Evolutionary conservation across 306 rosid genomes (phyloP).

Genomic region (Hylodesmum podocarpum): DNA sequence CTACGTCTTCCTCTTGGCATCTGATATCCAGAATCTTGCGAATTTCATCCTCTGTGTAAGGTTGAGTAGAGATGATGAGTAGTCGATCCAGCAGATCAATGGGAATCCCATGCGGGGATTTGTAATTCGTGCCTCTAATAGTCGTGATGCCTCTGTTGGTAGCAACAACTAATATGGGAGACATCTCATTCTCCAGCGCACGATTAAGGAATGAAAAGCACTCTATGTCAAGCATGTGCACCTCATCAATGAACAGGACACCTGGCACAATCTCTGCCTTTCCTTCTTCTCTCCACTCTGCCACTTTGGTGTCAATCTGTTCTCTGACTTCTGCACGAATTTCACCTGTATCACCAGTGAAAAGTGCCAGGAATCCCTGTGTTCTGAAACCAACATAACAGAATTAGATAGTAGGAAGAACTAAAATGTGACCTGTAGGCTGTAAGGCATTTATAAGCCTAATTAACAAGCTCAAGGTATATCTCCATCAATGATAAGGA

Average conservation of each 20-base stretch:
- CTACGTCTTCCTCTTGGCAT: conserved; percentile 93
- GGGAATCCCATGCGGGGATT: conserved; percentile 96
- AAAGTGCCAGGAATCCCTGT: conserved; percentile 94
- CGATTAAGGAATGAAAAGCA: conserved; percentile 95
- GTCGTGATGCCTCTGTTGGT: conserved; percentile 95
- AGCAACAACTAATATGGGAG: conserved; percentile 94
- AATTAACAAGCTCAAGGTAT: background rate
- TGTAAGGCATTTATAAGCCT: background rate
- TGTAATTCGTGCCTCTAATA: conserved; percentile 92
- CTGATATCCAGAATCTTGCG: conserved; percentile 84
- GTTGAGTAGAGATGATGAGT: conserved; percentile 88
- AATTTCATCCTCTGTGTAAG: conserved; percentile 81
- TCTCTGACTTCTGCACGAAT: conserved; percentile 98
- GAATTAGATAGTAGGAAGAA: conserved; percentile 24
- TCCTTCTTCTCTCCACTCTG: conserved; percentile 99
- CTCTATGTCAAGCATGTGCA: conserved; percentile 97
- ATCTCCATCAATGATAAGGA: background rate
- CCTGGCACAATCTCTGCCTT: conserved; percentile 98
- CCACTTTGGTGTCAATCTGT: conserved; percentile 98
- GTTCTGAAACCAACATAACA: conserved; percentile 56
- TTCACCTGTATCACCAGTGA: conserved; percentile 98
- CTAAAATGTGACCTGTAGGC: background rate
- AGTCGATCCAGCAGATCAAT: conserved; percentile 92
- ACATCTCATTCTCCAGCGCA: conserved; percentile 95
- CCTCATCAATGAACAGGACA: conserved; percentile 94